A percentile compares a stretch with the other conserved stretches of the same genome.
phyloP scores from a whole-genome alignment of 306 rosid genomes.

The Neltuma alba region DNA sequence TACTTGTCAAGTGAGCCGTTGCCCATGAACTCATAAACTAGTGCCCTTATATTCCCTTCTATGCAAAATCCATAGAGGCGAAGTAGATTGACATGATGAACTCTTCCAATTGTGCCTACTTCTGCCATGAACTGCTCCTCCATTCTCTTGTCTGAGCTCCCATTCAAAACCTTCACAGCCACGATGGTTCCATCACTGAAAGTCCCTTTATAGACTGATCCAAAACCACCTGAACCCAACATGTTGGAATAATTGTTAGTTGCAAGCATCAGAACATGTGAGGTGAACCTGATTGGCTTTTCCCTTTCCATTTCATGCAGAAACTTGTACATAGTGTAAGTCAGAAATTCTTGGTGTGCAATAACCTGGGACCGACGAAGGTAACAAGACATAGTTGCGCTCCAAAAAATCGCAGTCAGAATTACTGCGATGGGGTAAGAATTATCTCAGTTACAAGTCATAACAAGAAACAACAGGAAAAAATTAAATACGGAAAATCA shows the following conservation, averaged over 20 bases:
- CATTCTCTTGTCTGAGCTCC: constrained; percentile 34
- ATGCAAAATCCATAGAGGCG: constrained; percentile 47
- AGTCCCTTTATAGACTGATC: constrained; percentile 45
- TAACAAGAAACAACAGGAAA: not conserved
- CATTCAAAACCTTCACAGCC: constrained; percentile 54
- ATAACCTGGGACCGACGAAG: not conserved
- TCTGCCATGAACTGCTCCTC: constrained; percentile 52
- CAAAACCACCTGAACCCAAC: constrained; percentile 46
- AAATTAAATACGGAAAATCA: not conserved
- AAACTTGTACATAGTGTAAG: constrained; percentile 37
- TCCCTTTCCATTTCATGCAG: constrained; percentile 49
- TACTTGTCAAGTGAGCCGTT: constrained; percentile 53
- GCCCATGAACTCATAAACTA: constrained; percentile 47
- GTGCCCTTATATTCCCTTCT: constrained; percentile 46
- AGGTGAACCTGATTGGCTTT: constrained; percentile 46
- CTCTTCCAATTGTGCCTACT: constrained; percentile 31
- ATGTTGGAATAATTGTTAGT: constrained; percentile 25
- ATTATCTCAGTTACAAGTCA: not conserved
- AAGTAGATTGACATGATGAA: not conserved
- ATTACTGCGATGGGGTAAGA: not conserved
- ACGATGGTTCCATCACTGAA: constrained; percentile 43
- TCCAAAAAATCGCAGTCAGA: not conserved
- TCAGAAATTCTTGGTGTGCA: constrained; percentile 20
- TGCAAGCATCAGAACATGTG: constrained; percentile 37
- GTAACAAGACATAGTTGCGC: not conserved